Base-by-base conservation (phyloP, 129 eudicot species). In the Flaveria brownii region DNA sequence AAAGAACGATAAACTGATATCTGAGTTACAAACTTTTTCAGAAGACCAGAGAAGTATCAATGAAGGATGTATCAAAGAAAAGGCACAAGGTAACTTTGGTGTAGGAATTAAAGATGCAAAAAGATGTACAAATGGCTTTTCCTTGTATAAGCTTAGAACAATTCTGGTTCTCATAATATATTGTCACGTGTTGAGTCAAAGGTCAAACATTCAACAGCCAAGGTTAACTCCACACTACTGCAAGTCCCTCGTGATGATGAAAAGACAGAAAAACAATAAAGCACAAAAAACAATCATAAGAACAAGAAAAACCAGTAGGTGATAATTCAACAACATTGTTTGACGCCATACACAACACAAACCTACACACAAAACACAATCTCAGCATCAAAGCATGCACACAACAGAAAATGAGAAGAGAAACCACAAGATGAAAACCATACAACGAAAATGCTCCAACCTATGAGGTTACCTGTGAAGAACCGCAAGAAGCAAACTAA, bases 1-100 rank as follows among this genome's bases (percentile, higher is more conserved):
- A 67, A 77, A 56, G 39, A 54, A 78, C 20, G 45, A 70, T 14
- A 17, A 39, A 33, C 65, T 18, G 56, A 71, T 71, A 78, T 60
- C 82, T 60, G 65, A 60, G 71, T 54, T 47, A 46, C 64, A 71
- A 78, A 60, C 56, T 78, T 71, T 46, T 46, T 73, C 75, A 73
- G 64, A 50, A 65, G 68, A 70, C 28, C 68, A 65, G 30, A 39
- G 56, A 15, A 70, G 54, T 49, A 47, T 42, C 20, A 26, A 72
- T 26, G 83, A 79, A 64, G 55, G 39, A 33, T 33, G 7, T 33
- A 33, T 4, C 39, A 0, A 33, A 33, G 39, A 33, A 33, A 4
- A 33, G 42, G 78, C n/a, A 20, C 39, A 72, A 73, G 28, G 30
- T 54, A 66, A 61, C 57, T 43, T 45, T 43, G 77, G 46, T 43